phyloP scores from a whole-genome alignment of 345 rosid genomes.

The Cardiospermum halicacabum region DNA sequence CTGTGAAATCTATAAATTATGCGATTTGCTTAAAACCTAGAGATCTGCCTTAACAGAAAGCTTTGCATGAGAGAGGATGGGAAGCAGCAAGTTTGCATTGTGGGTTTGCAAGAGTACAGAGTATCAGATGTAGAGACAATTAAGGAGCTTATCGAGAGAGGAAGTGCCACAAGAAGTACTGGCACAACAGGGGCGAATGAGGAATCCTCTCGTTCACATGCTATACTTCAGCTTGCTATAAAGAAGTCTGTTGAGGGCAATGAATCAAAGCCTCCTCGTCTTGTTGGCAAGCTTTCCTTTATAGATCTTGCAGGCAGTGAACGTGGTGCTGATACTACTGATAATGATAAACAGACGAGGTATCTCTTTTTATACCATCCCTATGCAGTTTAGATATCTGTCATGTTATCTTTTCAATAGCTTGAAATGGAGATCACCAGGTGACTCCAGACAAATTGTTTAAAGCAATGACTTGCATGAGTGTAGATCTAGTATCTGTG shows the following conservation, averaged over 20 bases:
- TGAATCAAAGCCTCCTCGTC: conserved; percentile 85
- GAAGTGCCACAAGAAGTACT: conserved; percentile 86
- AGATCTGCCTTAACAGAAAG: conserved; percentile 41
- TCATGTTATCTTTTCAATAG: neutral
- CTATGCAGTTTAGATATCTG: conserved; percentile 2
- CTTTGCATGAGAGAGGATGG: conserved; percentile 99
- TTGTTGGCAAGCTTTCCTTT: conserved; percentile 92
- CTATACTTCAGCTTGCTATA: conserved; percentile 92
- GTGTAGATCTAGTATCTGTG: neutral
- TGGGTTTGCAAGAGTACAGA: conserved; percentile 91
- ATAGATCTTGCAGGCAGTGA: conserved; percentile 99
- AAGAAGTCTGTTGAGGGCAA: conserved; percentile 78
- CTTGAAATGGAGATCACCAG: neutral
- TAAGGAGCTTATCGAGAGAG: conserved; percentile 92
- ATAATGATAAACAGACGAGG: conserved; percentile 98
- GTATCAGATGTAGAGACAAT: conserved; percentile 93
- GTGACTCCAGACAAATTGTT: neutral
- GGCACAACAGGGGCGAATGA: conserved; percentile 99
- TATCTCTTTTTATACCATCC: conserved; percentile 15
- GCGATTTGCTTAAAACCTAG: conserved; percentile 13
- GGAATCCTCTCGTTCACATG: conserved; percentile 99
- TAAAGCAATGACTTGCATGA: neutral
- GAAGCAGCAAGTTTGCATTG: conserved; percentile 96
- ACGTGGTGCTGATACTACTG: conserved; percentile 99
- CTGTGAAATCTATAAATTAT: neutral